Base-by-base conservation (phyloP, 352 stramenopile species). In the Phytophthora ramorum region DNA sequence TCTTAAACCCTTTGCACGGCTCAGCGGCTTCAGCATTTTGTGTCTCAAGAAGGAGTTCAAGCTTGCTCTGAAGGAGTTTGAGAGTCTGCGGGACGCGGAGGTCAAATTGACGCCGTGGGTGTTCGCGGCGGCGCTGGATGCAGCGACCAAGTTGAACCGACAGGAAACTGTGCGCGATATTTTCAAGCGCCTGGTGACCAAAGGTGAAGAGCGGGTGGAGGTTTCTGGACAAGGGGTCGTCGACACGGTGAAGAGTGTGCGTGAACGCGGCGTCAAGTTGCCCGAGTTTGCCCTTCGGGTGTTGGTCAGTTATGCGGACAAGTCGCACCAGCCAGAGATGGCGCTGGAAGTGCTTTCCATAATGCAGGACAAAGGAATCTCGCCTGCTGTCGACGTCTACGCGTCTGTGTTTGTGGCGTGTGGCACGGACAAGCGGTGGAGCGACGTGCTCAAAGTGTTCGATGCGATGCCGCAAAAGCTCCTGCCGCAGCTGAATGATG, bases 391-490 rank as follows among this genome's bases (percentile, higher is more conserved):
- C 54, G 84, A 63, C 49, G 83, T 86, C 51, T 91, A 84, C 66
- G 78, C 84, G 55, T 89, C 80, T 19, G 71, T 87, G 26, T 81
- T 93, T 45, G 73, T 72, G n/a, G 77, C 75, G 26, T 89, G 79
- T 51, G 75, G 78, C 32, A 84, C 85, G 62, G 66, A 62, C 28
- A 83, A 85, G 55, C 75, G 60, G 37, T 93, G 84, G 84, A 58
- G 58, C 12, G 63, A 74, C 34, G 73, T 87, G 22, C 52, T 88
- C 17, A 16, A 58, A 4, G 50, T 91, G 12, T 90, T 81, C 61
- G 56, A 84, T 20, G 68, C 69, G 12, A 91, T 93, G 73, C 60
- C 66, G 6, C 20, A 64, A 13, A 49, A 73, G 7, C 58, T 70
- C 34, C 20, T 73, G 5, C 17, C 57, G 2, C 24, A 75, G 43